These are phyloP conservation scores for Chenopodium album DNA, from an alignment of 148 eudicot genomes.

Conservation along the genomic window DNA sequence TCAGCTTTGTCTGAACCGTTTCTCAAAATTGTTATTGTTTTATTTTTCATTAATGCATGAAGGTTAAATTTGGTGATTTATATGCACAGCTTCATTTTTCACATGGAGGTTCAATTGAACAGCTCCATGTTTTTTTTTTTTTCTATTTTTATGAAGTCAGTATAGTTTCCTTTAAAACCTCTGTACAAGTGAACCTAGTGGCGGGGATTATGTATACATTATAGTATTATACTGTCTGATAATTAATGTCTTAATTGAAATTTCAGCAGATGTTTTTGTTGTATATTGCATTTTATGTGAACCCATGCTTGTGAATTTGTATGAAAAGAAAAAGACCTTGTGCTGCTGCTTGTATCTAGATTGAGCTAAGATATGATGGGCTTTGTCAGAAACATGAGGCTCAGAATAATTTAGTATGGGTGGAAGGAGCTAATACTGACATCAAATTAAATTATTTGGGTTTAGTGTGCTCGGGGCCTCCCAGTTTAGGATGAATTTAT, in stretches of 20 bases:
- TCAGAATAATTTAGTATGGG: not conserved
- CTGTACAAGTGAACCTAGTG: too few species aligned
- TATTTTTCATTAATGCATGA: too few species aligned
- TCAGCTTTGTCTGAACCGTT: slow-evolving; percentile 9
- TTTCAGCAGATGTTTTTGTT: not conserved
- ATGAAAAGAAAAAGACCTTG: not conserved
- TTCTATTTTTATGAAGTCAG: too few species aligned
- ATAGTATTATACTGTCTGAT: not conserved
- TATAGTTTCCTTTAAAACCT: too few species aligned
- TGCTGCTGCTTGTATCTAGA: not conserved
- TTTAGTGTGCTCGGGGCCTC: not conserved
- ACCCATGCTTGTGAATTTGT: not conserved
- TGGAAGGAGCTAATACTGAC: not conserved
- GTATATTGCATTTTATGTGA: not conserved
- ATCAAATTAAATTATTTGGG: not conserved
- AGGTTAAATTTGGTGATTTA: too few species aligned
- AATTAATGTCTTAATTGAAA: not conserved
- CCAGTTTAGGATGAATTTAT: not conserved
- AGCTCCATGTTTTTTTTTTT: too few species aligned
- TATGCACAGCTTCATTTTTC: too few species aligned
- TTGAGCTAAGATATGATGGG: not conserved
- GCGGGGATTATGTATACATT: too few species aligned
- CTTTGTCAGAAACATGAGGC: not conserved
- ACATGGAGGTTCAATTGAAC: too few species aligned
- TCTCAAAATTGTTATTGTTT: not conserved